Conservation (phyloP, 78 protist species). For the Planoprotostelium fungivorum region DNA sequence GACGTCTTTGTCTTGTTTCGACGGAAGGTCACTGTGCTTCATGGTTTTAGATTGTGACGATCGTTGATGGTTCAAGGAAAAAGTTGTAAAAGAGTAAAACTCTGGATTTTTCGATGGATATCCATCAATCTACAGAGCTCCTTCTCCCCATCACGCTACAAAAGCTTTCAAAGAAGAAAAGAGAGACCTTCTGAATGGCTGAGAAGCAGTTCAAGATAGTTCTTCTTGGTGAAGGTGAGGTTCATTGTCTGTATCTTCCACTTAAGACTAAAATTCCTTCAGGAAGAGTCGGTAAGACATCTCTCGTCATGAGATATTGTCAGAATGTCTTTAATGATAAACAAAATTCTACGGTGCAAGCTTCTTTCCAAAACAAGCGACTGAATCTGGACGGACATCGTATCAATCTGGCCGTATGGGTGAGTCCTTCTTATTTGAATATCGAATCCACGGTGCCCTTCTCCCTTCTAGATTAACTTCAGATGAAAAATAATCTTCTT, state of each 20-base stretch:
- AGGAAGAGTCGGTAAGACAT: constrained; percentile 96
- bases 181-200: background rate
- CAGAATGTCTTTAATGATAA: constrained; percentile 65
- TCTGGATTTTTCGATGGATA: too few species aligned
- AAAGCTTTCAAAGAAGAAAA: too few species aligned
- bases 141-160: too few species aligned
- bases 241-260: background rate
- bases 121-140: too few species aligned
- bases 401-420: constrained; percentile 84
- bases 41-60: too few species aligned
- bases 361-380: constrained; percentile 68
- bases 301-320: constrained; percentile 77
- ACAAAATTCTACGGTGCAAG: constrained; percentile 79
- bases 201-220: constrained; percentile 78
- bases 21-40: too few species aligned
- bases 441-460: background rate
- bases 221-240: constrained; percentile 86
- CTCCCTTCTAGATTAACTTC: background rate
- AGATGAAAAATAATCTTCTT: background rate
- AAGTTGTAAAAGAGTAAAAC: too few species aligned
- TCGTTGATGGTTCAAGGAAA: too few species aligned
- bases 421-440: background rate
- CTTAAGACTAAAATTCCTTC: background rate
- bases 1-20: too few species aligned
- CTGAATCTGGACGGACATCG: constrained; percentile 66